Conservation (phyloP, 2,329 filamentous ascomycete genomes). For the Microcyclosporella mali region DNA sequence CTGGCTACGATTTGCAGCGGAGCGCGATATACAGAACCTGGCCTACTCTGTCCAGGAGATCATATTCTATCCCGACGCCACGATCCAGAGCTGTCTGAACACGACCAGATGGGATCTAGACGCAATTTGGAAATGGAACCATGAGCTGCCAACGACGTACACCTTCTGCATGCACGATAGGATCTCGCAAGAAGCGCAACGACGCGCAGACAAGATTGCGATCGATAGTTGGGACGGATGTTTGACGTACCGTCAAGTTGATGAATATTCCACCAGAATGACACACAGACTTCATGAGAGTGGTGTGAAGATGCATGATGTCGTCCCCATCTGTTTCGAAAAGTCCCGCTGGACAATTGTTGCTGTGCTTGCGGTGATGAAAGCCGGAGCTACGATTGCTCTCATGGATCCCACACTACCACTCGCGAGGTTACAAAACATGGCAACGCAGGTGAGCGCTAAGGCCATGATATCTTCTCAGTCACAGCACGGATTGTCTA, state of each 20-base stretch:
- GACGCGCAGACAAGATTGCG: conserved; percentile 8
- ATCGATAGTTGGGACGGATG: conserved; percentile 13
- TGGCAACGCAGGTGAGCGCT: conserved; percentile 1
- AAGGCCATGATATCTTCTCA: background rate
- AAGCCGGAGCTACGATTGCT: conserved; percentile 33
- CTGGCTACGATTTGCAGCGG: no score
- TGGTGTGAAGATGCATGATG: background rate
- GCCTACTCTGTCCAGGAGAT: no score
- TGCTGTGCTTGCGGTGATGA: conserved; percentile 34
- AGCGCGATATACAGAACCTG: no score
- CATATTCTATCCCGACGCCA: no score
- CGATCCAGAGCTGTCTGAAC: no score
- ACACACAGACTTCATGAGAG: background rate
- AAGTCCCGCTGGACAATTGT: conserved; percentile 34
- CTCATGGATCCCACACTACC: conserved; percentile 33
- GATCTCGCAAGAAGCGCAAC: conserved; percentile 5
- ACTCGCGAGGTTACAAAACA: background rate
- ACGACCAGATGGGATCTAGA: conserved; percentile 7
- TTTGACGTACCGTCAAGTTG: conserved; percentile 6
- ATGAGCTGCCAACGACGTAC: conserved; percentile 11
- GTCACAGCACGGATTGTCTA: background rate
- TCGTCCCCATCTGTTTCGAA: conserved; percentile 35
- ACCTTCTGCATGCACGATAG: conserved; percentile 12
- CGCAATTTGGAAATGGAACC: conserved; percentile 15
- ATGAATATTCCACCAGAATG: conserved; percentile 1